These are phyloP conservation scores for Lodderomyces jiufengensis DNA, from an alignment of 1,139 yeast species.

Conservation along the genomic window DNA sequence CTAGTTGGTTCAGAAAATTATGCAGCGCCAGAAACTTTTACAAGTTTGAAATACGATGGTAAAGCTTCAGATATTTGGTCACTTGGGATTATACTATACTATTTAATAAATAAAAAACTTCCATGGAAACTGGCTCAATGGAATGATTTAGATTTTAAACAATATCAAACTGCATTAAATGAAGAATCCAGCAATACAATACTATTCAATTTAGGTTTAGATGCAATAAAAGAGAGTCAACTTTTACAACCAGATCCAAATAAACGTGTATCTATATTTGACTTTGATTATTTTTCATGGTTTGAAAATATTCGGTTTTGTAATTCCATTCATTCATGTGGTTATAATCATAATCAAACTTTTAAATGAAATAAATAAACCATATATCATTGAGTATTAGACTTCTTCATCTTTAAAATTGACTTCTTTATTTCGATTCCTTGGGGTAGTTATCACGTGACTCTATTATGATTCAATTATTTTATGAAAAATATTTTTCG, in stretches of 20 bases:
- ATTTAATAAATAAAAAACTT: slow-evolving; percentile 21
- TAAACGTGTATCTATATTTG: slow-evolving; percentile 15
- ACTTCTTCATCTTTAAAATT: no score
- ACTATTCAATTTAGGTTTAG: slow-evolving; percentile 8
- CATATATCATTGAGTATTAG: no score
- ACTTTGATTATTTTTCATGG: slow-evolving; percentile 16
- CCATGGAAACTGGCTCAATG: slow-evolving; percentile 39
- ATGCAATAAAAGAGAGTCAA: slow-evolving; percentile 12
- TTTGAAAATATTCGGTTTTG: slow-evolving; percentile 14
- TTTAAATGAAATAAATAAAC: no score
- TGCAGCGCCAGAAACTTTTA: slow-evolving; percentile 48
- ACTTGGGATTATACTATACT: slow-evolving; percentile 40
- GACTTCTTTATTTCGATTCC: no score
- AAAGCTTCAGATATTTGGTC: slow-evolving; percentile 48
- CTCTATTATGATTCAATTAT: no score
- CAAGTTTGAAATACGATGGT: slow-evolving; percentile 37
- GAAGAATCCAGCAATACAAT: slow-evolving; percentile 10
- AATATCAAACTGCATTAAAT: slow-evolving; percentile 4
- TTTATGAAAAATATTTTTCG: no score
- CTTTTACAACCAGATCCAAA: slow-evolving; percentile 18
- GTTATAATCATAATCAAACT: slow-evolving; percentile 12
- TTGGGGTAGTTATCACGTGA: slow-evolving; percentile 2
- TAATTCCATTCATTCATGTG: slow-evolving; percentile 13
- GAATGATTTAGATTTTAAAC: slow-evolving; percentile 17
- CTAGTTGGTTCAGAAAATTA: slow-evolving; percentile 48